phyloP scores from a whole-genome alignment of 2,329 filamentous ascomycete species.

The Fusarium poae region DNA sequence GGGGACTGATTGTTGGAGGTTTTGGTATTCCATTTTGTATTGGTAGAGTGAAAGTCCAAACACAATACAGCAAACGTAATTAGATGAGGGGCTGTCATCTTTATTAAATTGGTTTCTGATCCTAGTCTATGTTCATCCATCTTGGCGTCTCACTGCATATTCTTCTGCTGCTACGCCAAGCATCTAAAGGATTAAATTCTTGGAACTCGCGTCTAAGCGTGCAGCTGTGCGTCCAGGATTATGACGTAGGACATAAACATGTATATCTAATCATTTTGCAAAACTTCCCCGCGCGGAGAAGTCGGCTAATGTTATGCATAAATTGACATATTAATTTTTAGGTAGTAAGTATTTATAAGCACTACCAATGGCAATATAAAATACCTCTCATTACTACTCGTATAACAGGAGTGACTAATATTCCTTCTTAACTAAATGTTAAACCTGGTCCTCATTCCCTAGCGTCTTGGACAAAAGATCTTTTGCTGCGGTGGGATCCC shows the following conservation, averaged over 20 bases:
- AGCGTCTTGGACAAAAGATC: background rate
- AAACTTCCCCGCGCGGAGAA: too few species aligned
- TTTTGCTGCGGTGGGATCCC: background rate
- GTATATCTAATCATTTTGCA: too few species aligned
- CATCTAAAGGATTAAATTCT: accelerated
- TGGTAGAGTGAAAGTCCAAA: accelerated
- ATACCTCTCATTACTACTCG: too few species aligned
- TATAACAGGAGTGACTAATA: too few species aligned
- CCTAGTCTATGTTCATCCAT: background rate
- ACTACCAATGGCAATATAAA: too few species aligned
- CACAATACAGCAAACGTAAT: background rate
- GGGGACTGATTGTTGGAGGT: accelerated
- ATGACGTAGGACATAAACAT: too few species aligned
- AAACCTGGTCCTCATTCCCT: background rate
- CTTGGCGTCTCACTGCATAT: background rate
- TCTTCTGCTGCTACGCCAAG: background rate
- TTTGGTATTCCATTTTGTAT: background rate
- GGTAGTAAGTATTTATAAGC: too few species aligned
- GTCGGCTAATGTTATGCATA: too few species aligned
- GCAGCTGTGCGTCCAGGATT: too few species aligned
- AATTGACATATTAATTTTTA: too few species aligned
- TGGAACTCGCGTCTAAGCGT: background rate
- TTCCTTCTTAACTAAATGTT: accelerated
- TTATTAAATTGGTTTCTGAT: background rate
- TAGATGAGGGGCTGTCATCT: background rate